Percentiles rank a stretch among this genome's conserved stretches.
These are phyloP conservation scores for Leishmania martiniquensis DNA, from an alignment of 208 protist species.

Conservation along the genomic window DNA sequence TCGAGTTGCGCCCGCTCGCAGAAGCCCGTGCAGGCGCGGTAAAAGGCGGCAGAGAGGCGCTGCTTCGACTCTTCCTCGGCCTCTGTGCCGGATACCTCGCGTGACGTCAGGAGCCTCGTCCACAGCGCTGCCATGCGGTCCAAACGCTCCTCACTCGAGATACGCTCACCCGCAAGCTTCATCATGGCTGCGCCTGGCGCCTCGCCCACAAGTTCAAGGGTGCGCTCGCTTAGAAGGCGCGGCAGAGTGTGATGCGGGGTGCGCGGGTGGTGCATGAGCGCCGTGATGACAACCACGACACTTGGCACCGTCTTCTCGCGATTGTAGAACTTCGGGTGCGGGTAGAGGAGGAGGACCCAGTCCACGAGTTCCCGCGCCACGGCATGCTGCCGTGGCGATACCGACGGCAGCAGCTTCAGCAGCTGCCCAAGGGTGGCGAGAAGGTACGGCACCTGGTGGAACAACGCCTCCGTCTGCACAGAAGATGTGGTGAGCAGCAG, in stretches of 20 bases:
- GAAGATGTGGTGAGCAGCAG: background rate
- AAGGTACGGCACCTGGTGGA: conserved; percentile 9
- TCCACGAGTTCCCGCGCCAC: conserved; percentile 19
- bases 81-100: background rate
- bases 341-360: conserved; percentile 32
- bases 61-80: background rate
- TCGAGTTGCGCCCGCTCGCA: conserved; percentile 7
- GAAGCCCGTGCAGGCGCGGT: conserved; percentile 2
- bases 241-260: background rate
- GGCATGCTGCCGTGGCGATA: conserved; percentile 16
- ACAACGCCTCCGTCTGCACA: conserved; percentile 1
- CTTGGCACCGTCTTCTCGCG: conserved; percentile 25
- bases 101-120: conserved; percentile 5
- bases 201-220: conserved; percentile 10
- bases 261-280: conserved; percentile 19
- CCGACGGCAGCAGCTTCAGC: conserved; percentile 26
- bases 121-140: conserved; percentile 10
- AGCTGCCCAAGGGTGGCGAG: conserved; percentile 20
- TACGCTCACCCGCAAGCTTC: background rate
- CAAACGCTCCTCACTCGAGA: conserved; percentile 1
- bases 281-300: conserved; percentile 43
- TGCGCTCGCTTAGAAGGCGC: conserved; percentile 8
- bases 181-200: background rate
- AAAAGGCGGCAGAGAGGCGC: conserved; percentile 8
- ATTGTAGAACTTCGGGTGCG: conserved; percentile 28